Base-by-base conservation (phyloP, 768 basidiomycete species). In the Crepidotus variabilis region DNA sequence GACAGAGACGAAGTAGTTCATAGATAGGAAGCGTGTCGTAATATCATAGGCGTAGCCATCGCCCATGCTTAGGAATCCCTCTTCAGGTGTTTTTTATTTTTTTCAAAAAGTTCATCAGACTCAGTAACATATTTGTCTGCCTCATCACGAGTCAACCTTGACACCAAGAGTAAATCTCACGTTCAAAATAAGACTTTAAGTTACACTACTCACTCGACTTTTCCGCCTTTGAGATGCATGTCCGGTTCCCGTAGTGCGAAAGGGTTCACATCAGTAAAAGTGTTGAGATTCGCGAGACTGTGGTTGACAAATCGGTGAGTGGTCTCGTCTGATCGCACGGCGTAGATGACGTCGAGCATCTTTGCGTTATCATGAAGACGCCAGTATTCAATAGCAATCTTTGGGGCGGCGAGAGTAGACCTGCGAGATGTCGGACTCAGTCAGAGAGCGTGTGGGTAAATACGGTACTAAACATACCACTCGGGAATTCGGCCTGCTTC, bases 231-330 rank as follows among this genome's bases (percentile, higher is more conserved):
- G 48, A 85, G 74, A 62, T 82, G 78, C 83, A 96, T 95, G 59
- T 88, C 82, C 13, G 95, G 93, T 66, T 98, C 95, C 21, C 86
- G 83, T 23, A 97, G 72, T 14, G 93, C 90, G 63, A 94, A 94
- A 0, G 92, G 93, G 65, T 95, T 97, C 62, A 92, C 84, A 69
- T 98, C 96, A 34, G 81, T 83, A 33, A 79, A 68, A 28, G 78
- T 76, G 60, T 92, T 75, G 50, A 99, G 78, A 72, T 94, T 94
- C 2, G 94, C 96, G 34, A 98, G 77, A 56, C 90, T 92, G 74
- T 98, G 96, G 71, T 98, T 98, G 60, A 96, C 93, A 65, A 98
- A 98, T 50, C 93, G 80, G 65, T 98, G 95, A 0, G 90, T 94
- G 0, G 90, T 83, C 69, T 98, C 95, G 70, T 98, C 95, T 14